A percentile compares a stretch with the other conserved stretches of the same genome.
phyloP scores from a whole-genome alignment of 2,329 filamentous ascomycete genomes.

The Huntiella omanensis region DNA sequence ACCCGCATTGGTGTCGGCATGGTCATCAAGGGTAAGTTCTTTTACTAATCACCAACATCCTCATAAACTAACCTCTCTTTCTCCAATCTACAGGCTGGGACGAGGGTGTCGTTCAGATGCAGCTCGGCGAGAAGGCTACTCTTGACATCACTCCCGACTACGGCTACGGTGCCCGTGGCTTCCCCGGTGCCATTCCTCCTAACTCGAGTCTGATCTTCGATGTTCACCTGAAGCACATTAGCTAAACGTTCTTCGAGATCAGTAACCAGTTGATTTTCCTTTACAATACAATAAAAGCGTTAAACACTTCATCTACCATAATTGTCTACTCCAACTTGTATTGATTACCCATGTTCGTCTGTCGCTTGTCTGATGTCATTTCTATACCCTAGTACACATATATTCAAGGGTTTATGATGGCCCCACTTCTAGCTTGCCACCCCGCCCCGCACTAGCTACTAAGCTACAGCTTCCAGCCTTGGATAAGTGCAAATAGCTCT shows the following conservation, averaged over 20 bases:
- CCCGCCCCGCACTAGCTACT: too few species aligned
- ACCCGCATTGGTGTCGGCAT: slow-evolving; percentile 62
- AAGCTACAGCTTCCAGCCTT: too few species aligned
- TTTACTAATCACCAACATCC: not conserved
- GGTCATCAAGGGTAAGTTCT: slow-evolving; percentile 61
- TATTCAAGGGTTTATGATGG: too few species aligned
- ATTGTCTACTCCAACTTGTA: too few species aligned
- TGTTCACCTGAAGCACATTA: slow-evolving; percentile 48
- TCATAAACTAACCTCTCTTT: not conserved
- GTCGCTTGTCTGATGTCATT: too few species aligned
- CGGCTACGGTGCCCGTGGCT: slow-evolving; percentile 51
- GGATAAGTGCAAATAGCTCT: too few species aligned
- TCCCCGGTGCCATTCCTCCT: slow-evolving; percentile 57
- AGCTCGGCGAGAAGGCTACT: slow-evolving; percentile 73
- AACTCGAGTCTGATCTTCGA: slow-evolving; percentile 64
- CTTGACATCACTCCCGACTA: slow-evolving; percentile 62
- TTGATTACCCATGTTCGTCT: too few species aligned
- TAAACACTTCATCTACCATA: too few species aligned
- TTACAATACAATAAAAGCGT: too few species aligned
- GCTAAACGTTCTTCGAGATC: slow-evolving; percentile 17
- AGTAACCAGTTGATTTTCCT: too few species aligned
- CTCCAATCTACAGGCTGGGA: slow-evolving; percentile 47
- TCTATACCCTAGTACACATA: too few species aligned
- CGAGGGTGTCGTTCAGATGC: slow-evolving; percentile 71
- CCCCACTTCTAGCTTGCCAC: too few species aligned